Evolutionary conservation across 192 early-diverging fungal species (phyloP).

Genomic region (Kappamyces sp.): DNA sequence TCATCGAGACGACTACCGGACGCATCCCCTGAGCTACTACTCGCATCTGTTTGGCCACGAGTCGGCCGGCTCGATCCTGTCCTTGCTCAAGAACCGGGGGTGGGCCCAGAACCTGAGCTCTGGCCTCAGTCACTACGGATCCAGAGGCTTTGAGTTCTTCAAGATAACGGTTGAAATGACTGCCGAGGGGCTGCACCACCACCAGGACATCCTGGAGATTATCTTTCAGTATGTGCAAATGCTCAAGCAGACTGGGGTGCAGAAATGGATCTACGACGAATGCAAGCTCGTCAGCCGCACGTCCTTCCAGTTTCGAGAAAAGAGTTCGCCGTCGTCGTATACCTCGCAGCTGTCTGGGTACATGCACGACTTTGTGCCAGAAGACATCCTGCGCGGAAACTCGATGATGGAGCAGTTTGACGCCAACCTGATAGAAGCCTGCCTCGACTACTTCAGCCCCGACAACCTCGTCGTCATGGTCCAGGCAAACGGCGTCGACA

Average conservation of each 20-base stretch:
- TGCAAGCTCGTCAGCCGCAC: slow-evolving; percentile 15
- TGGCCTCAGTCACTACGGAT: slow-evolving; percentile 51
- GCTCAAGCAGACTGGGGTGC: slow-evolving; percentile 62
- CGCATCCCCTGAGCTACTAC: slow-evolving; percentile 68
- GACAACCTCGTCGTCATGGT: slow-evolving; percentile 66
- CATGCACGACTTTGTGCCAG: slow-evolving; percentile 75
- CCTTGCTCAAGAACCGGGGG: slow-evolving; percentile 77
- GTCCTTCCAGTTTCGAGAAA: slow-evolving; percentile 45
- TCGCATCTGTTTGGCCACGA: slow-evolving; percentile 92
- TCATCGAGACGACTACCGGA: slow-evolving; percentile 42
- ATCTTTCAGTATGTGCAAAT: slow-evolving; percentile 89
- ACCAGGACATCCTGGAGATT: slow-evolving; percentile 62
- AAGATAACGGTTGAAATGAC: slow-evolving; percentile 80
- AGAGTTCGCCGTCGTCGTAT: slow-evolving; percentile 56
- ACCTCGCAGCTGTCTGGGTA: slow-evolving; percentile 62
- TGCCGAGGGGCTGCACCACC: slow-evolving; percentile 62
- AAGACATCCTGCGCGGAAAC: slow-evolving; percentile 61
- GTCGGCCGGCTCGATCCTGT: slow-evolving; percentile 78
- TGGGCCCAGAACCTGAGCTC: slow-evolving; percentile 81
- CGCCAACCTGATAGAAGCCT: slow-evolving; percentile 56
- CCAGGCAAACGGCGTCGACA: too few species aligned
- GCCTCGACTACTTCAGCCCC: slow-evolving; percentile 51
- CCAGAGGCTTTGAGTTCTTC: slow-evolving; percentile 75
- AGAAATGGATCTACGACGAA: slow-evolving; percentile 80
- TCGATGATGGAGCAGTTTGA: slow-evolving; percentile 65